Evolutionary conservation across 176 grass and related monocot genomes (phyloP).

Genomic region (Oryza glaberrima): DNA sequence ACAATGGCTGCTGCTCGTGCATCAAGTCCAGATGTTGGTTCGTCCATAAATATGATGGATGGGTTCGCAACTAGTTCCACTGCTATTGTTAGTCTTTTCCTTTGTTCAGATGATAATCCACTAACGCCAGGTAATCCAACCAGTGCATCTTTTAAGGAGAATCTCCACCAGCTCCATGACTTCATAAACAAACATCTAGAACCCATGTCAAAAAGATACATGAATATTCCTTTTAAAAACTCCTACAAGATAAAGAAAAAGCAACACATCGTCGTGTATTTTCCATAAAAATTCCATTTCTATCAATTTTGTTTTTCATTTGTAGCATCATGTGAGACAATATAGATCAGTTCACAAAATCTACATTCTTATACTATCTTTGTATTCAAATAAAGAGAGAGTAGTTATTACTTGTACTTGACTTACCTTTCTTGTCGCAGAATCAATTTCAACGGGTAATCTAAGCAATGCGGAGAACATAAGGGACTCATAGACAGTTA

Average conservation of each 20-base stretch:
- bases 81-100: not conserved
- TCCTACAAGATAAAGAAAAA: not conserved
- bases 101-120: not conserved
- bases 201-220: not conserved
- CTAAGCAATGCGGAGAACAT: too few species aligned
- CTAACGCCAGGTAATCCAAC: not conserved
- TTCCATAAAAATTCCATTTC: too few species aligned
- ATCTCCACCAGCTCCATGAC: not conserved
- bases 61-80: not conserved
- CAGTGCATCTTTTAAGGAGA: not conserved
- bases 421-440: too few species aligned
- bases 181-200: not conserved
- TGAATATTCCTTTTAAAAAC: not conserved
- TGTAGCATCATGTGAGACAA: too few species aligned
- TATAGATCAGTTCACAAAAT: too few species aligned
- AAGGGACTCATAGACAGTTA: too few species aligned
- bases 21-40: not conserved
- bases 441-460: too few species aligned
- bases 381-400: not conserved
- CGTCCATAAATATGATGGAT: not conserved
- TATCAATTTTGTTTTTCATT: too few species aligned
- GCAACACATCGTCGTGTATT: too few species aligned
- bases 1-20: not conserved
- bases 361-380: too few species aligned
- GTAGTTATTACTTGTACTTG: too few species aligned